Conservation (phyloP, 371 early-diverging fungal species). For the Entomophthora muscae region DNA sequence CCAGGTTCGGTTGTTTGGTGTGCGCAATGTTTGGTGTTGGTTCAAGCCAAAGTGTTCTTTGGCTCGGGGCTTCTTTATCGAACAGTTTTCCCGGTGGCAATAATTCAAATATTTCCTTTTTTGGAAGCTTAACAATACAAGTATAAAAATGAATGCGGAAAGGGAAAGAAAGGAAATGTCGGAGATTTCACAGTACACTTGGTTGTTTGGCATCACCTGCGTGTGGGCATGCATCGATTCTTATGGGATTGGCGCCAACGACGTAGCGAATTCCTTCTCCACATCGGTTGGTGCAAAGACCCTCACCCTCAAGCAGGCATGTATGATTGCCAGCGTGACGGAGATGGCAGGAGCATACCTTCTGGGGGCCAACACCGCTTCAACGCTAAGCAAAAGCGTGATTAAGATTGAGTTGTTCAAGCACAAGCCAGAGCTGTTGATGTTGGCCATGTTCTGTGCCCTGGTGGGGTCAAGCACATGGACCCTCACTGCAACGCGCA, state of each 20-base stretch:
- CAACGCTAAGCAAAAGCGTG: conserved; percentile 59
- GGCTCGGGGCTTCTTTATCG: too few species aligned
- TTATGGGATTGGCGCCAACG: conserved; percentile 70
- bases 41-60: too few species aligned
- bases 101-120: too few species aligned
- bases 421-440: conserved; percentile 45
- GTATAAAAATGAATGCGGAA: too few species aligned
- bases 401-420: conserved; percentile 27
- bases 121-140: too few species aligned
- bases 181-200: conserved; percentile 34
- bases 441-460: conserved; percentile 70
- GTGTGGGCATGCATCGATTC: conserved; percentile 46
- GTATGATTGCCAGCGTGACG: conserved; percentile 60
- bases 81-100: too few species aligned
- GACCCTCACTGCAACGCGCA: conserved; percentile 57
- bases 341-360: conserved; percentile 72
- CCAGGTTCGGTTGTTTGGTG: too few species aligned
- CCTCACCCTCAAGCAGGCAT: conserved; percentile 51
- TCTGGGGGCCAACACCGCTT: conserved; percentile 52
- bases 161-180: too few species aligned
- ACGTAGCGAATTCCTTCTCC: conserved; percentile 77
- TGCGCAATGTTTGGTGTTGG: too few species aligned
- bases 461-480: conserved; percentile 56
- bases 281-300: conserved; percentile 68
- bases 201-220: conserved; percentile 54